Percentiles rank a stretch among this genome's conserved stretches.
Conservation (phyloP, 306 rosid species). For the Rosa persica region DNA sequence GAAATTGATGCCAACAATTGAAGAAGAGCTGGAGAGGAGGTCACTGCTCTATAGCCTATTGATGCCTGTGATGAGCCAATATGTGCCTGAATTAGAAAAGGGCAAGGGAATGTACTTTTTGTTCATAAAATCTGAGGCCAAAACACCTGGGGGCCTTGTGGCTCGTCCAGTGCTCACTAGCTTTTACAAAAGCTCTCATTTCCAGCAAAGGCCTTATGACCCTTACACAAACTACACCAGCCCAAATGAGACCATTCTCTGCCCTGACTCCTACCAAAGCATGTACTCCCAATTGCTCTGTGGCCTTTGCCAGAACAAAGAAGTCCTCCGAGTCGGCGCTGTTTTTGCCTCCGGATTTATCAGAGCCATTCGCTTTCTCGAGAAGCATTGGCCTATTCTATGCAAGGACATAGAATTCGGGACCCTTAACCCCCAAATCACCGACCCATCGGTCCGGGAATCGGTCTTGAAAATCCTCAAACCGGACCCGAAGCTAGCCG, state of each 20-base stretch:
- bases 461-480: slow-evolving; percentile 50
- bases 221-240: slow-evolving; percentile 87
- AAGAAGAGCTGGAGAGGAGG: slow-evolving; percentile 67
- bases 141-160: slow-evolving; percentile 65
- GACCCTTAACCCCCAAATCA: slow-evolving; percentile 40
- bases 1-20: slow-evolving; percentile 83
- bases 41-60: slow-evolving; percentile 52
- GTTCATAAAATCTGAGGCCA: slow-evolving; percentile 77
- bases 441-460: slow-evolving; percentile 49
- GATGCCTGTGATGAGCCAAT: slow-evolving; percentile 87
- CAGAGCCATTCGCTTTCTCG: slow-evolving; percentile 68
- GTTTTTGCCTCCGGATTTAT: slow-evolving; percentile 87
- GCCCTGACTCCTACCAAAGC: slow-evolving; percentile 86
- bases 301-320: slow-evolving; percentile 67
- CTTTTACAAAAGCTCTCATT: slow-evolving; percentile 76
- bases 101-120: slow-evolving; percentile 97
- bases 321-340: slow-evolving; percentile 73
- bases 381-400: slow-evolving; percentile 60
- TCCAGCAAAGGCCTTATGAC: slow-evolving; percentile 58
- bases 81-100: slow-evolving; percentile 52
- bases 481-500: slow-evolving; percentile 60
- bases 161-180: slow-evolving; percentile 85
- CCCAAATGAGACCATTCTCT: slow-evolving; percentile 76
- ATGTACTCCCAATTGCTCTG: slow-evolving; percentile 86
- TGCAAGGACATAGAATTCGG: slow-evolving; percentile 72